phyloP scores from a whole-genome alignment of 2,329 filamentous ascomycete species.

The Botrytis deweyae region DNA sequence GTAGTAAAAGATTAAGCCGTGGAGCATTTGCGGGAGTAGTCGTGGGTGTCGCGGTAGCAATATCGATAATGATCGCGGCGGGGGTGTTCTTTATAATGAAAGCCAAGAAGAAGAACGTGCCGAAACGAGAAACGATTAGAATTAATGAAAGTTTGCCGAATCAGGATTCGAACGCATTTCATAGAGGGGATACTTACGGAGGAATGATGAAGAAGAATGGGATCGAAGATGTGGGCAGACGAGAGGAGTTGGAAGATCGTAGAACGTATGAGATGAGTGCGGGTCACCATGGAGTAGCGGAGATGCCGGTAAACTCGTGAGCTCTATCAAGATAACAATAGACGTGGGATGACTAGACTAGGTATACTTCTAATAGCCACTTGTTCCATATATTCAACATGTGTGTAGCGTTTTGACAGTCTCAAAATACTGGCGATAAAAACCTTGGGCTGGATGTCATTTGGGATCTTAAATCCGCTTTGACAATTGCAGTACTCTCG shows the following conservation, averaged over 20 bases:
- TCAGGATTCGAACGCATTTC: background rate
- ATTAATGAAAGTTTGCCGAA: background rate
- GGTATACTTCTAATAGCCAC: background rate
- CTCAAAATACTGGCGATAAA: background rate
- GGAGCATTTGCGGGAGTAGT: constrained; percentile 1
- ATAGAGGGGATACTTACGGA: background rate
- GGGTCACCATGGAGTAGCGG: background rate
- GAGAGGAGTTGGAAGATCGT: background rate
- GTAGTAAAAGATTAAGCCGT: background rate
- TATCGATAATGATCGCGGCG: background rate
- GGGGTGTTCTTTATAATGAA: background rate
- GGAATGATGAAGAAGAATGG: background rate
- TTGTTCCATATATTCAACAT: background rate
- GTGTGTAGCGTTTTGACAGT: background rate
- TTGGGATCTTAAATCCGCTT: background rate
- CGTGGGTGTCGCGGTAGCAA: background rate
- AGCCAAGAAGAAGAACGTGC: background rate
- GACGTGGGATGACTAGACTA: background rate
- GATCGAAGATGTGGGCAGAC: background rate
- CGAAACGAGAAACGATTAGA: background rate
- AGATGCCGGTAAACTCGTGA: constrained; percentile 1
- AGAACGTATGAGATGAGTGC: constrained; percentile 13
- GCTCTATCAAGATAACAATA: background rate
- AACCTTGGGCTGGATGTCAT: background rate
- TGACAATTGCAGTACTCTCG: background rate